These are phyloP conservation scores for Rutstroemia sydowiana DNA, from an alignment of 2,329 filamentous ascomycete species.

Conservation along the genomic window DNA sequence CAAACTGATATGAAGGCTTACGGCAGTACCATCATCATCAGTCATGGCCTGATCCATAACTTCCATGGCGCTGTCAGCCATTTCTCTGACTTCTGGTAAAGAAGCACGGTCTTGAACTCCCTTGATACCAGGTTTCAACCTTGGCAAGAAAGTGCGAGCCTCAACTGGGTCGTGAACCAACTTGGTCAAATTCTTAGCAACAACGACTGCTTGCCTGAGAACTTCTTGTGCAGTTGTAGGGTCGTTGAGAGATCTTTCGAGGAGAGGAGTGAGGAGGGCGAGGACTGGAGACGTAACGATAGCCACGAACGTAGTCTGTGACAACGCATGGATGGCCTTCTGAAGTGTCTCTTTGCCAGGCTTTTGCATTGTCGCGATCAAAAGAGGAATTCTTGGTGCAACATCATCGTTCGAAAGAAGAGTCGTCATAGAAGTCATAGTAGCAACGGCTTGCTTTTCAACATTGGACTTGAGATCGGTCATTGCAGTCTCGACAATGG, in stretches of 20 bases:
- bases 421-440: slow-evolving; percentile 84
- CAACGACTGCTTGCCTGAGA: slow-evolving; percentile 88
- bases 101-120: slow-evolving; percentile 81
- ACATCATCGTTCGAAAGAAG: slow-evolving; percentile 97
- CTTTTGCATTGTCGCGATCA: slow-evolving; percentile 93
- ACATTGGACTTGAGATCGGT: slow-evolving; percentile 90
- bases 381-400: slow-evolving; percentile 78
- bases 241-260: slow-evolving; percentile 89
- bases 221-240: slow-evolving; percentile 90
- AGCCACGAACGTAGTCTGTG: slow-evolving; percentile 97
- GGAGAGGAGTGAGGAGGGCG: slow-evolving; percentile 85
- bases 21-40: slow-evolving; percentile 53
- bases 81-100: slow-evolving; percentile 81
- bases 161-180: slow-evolving; percentile 94
- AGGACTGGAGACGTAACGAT: slow-evolving; percentile 93
- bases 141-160: slow-evolving; percentile 92
- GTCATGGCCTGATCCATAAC: slow-evolving; percentile 94
- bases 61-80: slow-evolving; percentile 83
- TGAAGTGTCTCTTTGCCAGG: slow-evolving; percentile 82
- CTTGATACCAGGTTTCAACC: slow-evolving; percentile 92
- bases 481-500: slow-evolving; percentile 87
- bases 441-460: slow-evolving; percentile 80
- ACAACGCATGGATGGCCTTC: slow-evolving; percentile 94
- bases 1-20: slow-evolving; percentile 46
- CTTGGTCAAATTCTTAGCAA: slow-evolving; percentile 96